Conservation (phyloP, 2,329 filamentous ascomycete species). For the Ceratocystis colombiana region DNA sequence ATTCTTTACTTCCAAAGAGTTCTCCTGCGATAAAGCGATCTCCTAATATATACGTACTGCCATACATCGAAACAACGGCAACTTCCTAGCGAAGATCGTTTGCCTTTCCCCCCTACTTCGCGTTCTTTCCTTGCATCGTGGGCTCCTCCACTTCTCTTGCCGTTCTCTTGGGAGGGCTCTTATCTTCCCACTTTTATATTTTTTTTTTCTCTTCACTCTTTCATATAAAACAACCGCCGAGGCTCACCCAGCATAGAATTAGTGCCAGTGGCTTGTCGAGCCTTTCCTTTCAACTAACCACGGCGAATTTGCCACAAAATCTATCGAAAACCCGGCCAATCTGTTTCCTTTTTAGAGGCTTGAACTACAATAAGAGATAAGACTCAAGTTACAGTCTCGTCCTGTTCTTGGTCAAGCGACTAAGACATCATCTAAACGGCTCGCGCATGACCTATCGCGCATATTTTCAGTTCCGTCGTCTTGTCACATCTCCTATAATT, state of each 20-base stretch:
- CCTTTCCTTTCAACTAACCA: neutral
- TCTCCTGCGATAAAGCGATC: neutral
- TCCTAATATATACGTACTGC: neutral
- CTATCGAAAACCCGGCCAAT: neutral
- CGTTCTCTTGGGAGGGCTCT: neutral
- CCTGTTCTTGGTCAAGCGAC: neutral
- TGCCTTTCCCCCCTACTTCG: neutral
- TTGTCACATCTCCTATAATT: neutral
- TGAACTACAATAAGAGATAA: neutral
- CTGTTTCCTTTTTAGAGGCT: neutral
- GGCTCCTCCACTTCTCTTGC: neutral
- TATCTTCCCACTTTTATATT: neutral
- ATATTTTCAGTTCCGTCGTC: neutral
- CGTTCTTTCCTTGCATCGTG: neutral
- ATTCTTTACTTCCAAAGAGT: neutral
- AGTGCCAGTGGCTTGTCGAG: neutral
- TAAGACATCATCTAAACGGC: neutral
- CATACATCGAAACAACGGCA: neutral
- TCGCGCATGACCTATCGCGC: neutral
- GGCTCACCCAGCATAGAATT: neutral
- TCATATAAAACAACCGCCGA: neutral
- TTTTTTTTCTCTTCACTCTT: neutral
- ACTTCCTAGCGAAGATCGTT: neutral
- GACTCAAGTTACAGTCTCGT: neutral
- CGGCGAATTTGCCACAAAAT: neutral